Conservation (phyloP, 306 rosid genomes). For the Chamaecrista fasciculata region DNA sequence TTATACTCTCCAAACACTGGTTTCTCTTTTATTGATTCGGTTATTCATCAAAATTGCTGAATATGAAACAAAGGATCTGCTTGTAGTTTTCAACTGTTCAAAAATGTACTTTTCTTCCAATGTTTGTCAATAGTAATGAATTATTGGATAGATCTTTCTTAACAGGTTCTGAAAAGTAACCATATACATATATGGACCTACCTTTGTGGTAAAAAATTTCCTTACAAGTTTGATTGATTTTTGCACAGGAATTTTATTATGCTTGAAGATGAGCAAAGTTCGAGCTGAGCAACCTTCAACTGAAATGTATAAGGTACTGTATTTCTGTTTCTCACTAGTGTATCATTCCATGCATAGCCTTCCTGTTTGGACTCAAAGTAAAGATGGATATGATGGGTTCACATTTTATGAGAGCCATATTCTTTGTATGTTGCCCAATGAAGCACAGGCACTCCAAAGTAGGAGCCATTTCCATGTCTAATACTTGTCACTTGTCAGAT, state of each 20-base stretch:
- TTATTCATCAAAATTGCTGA: not conserved
- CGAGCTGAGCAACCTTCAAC: slow-evolving; percentile 86
- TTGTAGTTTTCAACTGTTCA: not conserved
- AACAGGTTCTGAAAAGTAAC: no score
- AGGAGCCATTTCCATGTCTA: no score
- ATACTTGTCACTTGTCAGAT: no score
- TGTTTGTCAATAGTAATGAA: not conserved
- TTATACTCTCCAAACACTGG: not conserved
- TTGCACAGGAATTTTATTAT: slow-evolving; percentile 61
- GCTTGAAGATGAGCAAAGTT: slow-evolving; percentile 86
- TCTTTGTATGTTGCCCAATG: not conserved
- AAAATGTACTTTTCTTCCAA: not conserved
- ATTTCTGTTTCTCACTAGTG: slow-evolving; percentile 15
- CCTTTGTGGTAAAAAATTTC: slow-evolving; percentile 18
- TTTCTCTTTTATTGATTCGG: not conserved
- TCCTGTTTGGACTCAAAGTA: slow-evolving; percentile 5
- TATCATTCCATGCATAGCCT: not conserved
- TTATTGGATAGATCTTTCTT: slow-evolving; percentile 5
- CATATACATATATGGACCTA: no score
- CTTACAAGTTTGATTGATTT: not conserved
- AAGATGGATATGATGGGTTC: slow-evolving; percentile 5
- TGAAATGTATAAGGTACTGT: slow-evolving; percentile 82
- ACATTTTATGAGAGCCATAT: not conserved
- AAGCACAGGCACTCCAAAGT: no score
- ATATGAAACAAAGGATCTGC: not conserved